A percentile compares a stretch with the other conserved stretches of the same genome.
These are phyloP conservation scores for Hura crepitans DNA, from an alignment of 441 rosid species.

Conservation along the genomic window DNA sequence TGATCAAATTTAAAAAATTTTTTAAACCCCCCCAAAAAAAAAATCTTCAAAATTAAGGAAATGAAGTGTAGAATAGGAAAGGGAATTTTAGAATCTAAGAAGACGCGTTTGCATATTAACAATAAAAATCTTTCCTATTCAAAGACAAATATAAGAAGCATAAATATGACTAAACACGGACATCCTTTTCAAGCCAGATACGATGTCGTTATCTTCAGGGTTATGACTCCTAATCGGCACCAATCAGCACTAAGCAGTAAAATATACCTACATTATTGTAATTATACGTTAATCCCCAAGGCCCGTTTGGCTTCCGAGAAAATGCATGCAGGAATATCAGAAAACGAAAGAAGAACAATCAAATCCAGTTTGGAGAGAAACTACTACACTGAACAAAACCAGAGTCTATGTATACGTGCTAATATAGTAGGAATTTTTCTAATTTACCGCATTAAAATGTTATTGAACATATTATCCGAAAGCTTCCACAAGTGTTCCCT, in stretches of 20 bases:
- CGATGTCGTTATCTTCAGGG: slow-evolving; percentile 14
- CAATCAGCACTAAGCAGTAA: neutral
- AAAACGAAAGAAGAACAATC: neutral
- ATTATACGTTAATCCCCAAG: neutral
- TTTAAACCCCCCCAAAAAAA: no score
- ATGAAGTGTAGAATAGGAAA: neutral
- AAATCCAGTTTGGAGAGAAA: neutral
- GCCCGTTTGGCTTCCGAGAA: slow-evolving; percentile 13
- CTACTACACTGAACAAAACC: neutral
- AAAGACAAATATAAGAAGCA: neutral
- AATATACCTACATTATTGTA: neutral
- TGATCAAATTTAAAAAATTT: no score
- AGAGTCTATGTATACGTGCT: neutral
- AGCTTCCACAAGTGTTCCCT: neutral
- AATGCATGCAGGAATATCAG: slow-evolving; percentile 1
- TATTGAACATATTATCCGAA: neutral
- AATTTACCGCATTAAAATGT: neutral
- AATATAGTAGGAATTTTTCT: neutral
- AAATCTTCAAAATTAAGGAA: neutral
- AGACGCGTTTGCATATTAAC: neutral
- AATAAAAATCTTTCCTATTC: slow-evolving; percentile 3
- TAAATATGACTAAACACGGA: neutral
- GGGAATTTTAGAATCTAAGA: neutral
- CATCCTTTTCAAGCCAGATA: slow-evolving; percentile 20
- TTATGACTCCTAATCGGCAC: slow-evolving; percentile 10